Evolutionary conservation across 2,329 filamentous ascomycete species (phyloP).

Genomic region (Trichophyton equinum): DNA sequence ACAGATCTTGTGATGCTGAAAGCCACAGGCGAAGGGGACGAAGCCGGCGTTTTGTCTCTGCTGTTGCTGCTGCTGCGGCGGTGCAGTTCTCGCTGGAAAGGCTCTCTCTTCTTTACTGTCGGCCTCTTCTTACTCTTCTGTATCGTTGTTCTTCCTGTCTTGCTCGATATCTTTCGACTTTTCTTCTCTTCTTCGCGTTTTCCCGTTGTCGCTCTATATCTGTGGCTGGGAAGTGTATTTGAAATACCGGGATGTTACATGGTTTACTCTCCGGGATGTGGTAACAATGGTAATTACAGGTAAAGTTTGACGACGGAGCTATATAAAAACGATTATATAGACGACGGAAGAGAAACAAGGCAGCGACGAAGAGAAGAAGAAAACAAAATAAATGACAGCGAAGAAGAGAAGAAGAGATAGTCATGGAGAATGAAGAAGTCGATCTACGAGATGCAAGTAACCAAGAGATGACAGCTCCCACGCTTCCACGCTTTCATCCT

Average conservation of each 20-base stretch:
- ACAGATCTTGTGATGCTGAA: background rate
- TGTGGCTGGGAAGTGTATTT: background rate
- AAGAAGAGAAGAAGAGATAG: background rate
- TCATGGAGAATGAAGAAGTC: background rate
- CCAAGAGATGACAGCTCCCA: background rate
- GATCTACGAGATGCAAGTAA: background rate
- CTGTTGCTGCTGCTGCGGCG: background rate
- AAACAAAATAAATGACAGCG: background rate
- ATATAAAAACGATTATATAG: background rate
- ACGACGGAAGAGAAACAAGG: background rate
- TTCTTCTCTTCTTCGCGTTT: background rate
- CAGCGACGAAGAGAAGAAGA: background rate
- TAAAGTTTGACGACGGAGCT: background rate
- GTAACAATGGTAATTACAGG: background rate
- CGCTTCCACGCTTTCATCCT: background rate
- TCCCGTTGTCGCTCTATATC: background rate
- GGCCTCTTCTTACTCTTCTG: background rate
- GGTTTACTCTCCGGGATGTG: background rate
- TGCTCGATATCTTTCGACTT: background rate
- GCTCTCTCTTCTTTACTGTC: background rate
- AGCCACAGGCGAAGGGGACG: background rate
- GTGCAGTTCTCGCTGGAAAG: background rate
- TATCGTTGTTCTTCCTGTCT: background rate
- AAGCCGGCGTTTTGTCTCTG: background rate
- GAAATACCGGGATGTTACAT: background rate